Evolutionary conservation across 768 basidiomycete genomes (phyloP), one percentile per base, ranked within the genome.

Genomic region (Suillus subaureus): DNA sequence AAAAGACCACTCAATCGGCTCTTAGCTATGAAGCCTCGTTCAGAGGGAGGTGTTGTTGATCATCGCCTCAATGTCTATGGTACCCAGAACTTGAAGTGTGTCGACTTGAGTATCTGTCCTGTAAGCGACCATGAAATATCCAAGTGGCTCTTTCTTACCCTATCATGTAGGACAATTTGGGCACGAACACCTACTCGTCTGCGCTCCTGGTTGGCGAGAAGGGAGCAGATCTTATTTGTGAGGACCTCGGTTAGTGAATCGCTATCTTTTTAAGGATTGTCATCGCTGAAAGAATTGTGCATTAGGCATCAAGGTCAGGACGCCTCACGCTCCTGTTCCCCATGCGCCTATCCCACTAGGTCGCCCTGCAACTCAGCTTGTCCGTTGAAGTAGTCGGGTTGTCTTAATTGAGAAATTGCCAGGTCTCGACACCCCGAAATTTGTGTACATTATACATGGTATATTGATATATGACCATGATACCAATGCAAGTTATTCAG

Each of bases 151-250:
- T 35, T 31, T 37, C 61, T 67, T 56, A 67, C 49, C 26, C 13
- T 35, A 47, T 45, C 21, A 21, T 62, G n/a, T 63, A 87, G 86
- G 88, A 89, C 69, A 90, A 90, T 76, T 76, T 89, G 68, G 88
- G 88, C 66, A 89, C 89, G 51, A 89, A 89, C 80, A 90, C 88
- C 6, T 89, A 90, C 78, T 89, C 88, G 39, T 87, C 88, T 64
- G 89, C 89, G 18, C 76, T 91, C 67, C 73, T 89, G 39, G 86
- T 89, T 45, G 88, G 89, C 37, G 89, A 90, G 81, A 90, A 90
- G 78, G 88, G 86, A 39, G 88, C 87, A 16, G 78, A 81, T 68
- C 73, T 91, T 51, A 73, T 91, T 47, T 81, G 83, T 8, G 86
- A 88, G 77, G 89, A 89, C 3, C 83, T 91, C 55, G 88, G 88